Conservation (phyloP, 2,329 filamentous ascomycete species). For the Chaetomiaceae sp. region DNA sequence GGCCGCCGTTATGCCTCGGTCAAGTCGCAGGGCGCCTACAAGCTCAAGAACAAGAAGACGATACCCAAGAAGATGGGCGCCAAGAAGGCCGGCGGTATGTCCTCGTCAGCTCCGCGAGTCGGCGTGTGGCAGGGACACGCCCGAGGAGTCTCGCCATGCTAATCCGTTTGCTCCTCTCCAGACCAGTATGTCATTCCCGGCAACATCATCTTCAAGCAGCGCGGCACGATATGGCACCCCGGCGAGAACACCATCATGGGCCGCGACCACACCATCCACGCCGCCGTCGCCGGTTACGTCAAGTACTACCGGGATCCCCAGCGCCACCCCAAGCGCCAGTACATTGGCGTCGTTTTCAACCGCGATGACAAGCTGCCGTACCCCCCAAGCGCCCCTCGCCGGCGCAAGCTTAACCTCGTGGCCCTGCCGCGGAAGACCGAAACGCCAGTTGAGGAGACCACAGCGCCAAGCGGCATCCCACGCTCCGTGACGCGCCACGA, state of each 20-base stretch:
- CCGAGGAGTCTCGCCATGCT: not conserved
- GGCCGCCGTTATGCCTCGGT: slow-evolving; percentile 54
- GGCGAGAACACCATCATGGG: slow-evolving; percentile 96
- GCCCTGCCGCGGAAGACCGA: slow-evolving; percentile 40
- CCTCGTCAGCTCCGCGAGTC: not conserved
- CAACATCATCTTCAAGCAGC: slow-evolving; percentile 97
- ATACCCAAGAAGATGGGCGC: slow-evolving; percentile 82
- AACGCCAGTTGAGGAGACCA: slow-evolving; percentile 31
- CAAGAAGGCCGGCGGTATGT: slow-evolving; percentile 82
- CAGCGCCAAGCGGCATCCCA: slow-evolving; percentile 36
- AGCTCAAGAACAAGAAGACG: slow-evolving; percentile 55
- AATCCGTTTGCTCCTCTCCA: slow-evolving; percentile 32
- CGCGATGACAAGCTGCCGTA: slow-evolving; percentile 76
- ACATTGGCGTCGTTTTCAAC: slow-evolving; percentile 89
- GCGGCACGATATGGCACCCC: slow-evolving; percentile 89
- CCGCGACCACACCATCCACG: slow-evolving; percentile 92
- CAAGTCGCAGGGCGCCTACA: slow-evolving; percentile 66
- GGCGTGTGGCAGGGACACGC: not conserved
- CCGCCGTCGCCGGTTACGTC: slow-evolving; percentile 81
- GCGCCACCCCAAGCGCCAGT: slow-evolving; percentile 80
- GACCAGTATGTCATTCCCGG: slow-evolving; percentile 91
- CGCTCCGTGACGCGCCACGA: slow-evolving; percentile 31
- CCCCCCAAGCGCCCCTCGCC: slow-evolving; percentile 66
- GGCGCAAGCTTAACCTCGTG: slow-evolving; percentile 71
- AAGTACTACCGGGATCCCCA: slow-evolving; percentile 91